Percentiles rank a stretch among this genome's conserved stretches.
phyloP scores from a whole-genome alignment of 371 early-diverging fungal genomes.

The Mortierella sp. region DNA sequence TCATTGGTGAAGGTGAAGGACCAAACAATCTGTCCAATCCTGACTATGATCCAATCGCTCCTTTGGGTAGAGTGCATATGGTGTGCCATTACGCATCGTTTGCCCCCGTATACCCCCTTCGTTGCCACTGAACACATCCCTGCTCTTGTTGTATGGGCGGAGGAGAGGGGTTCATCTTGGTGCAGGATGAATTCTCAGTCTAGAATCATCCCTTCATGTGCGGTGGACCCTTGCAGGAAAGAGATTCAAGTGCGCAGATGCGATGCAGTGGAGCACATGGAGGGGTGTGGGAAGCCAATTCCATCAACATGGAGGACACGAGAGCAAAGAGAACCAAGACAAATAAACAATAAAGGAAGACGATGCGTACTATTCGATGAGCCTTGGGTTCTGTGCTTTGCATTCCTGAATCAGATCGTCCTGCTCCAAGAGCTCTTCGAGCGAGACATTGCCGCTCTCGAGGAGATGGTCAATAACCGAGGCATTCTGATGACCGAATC shows the following conservation, averaged over 20 bases:
- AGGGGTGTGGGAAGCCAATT: too few species aligned
- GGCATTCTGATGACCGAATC: slow-evolving; percentile 80
- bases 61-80: too few species aligned
- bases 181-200: background rate
- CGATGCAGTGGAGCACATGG: too few species aligned
- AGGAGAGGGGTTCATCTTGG: too few species aligned
- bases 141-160: too few species aligned
- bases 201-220: background rate
- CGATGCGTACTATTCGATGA: slow-evolving; percentile 77
- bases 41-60: too few species aligned
- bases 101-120: too few species aligned
- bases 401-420: slow-evolving; percentile 90
- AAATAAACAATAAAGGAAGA: background rate
- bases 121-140: too few species aligned
- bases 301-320: background rate
- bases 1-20: too few species aligned
- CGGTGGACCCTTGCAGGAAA: background rate
- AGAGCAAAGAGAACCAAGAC: too few species aligned
- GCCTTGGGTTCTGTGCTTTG: slow-evolving; percentile 82
- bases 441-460: slow-evolving; percentile 79
- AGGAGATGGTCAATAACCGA: slow-evolving; percentile 82
- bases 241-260: background rate
- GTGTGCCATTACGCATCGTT: too few species aligned
- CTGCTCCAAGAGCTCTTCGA: slow-evolving; percentile 82
- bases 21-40: too few species aligned